Percentiles rank a stretch among this genome's conserved stretches.
Evolutionary conservation across 177 flowering plant species (phyloP).

Genomic region (Vitis hybrid): DNA sequence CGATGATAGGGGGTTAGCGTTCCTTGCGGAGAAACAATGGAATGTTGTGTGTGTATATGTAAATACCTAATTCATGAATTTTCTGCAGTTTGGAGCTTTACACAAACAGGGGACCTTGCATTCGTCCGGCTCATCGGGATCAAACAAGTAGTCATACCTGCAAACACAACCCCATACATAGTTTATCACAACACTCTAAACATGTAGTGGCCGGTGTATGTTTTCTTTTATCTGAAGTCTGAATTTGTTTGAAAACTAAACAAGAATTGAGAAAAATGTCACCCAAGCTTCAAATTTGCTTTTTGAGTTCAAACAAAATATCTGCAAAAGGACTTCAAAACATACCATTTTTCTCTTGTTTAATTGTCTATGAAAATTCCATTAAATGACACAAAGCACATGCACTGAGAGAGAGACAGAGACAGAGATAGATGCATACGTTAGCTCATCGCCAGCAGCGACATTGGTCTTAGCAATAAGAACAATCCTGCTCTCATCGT

Average conservation of each 20-base stretch:
- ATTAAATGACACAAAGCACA: no score
- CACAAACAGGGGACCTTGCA: slow-evolving; percentile 87
- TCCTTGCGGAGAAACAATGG: slow-evolving; percentile 43
- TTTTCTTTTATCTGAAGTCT: no score
- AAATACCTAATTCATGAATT: slow-evolving; percentile 83
- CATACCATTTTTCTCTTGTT: no score
- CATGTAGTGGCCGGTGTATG: no score
- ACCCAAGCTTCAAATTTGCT: neutral
- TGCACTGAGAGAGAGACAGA: slow-evolving; percentile 7
- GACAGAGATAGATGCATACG: slow-evolving; percentile 43
- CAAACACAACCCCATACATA: neutral
- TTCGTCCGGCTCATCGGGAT: slow-evolving; percentile 79
- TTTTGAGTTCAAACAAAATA: no score
- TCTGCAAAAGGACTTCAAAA: no score
- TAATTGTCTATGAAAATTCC: no score
- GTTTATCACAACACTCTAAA: no score
- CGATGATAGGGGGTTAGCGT: slow-evolving; percentile 28
- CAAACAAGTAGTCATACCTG: slow-evolving; percentile 95
- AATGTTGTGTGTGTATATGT: slow-evolving; percentile 11
- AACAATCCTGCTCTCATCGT: slow-evolving; percentile 81
- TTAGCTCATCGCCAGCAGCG: slow-evolving; percentile 81
- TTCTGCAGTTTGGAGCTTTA: slow-evolving; percentile 75
- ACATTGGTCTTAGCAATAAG: slow-evolving; percentile 87
- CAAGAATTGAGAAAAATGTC: neutral
- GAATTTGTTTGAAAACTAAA: no score